Evolutionary conservation across 495 filamentous ascomycete genomes (phyloP), one percentile per base, ranked within the genome.

Genomic region (Penicillium maclennaniae): DNA sequence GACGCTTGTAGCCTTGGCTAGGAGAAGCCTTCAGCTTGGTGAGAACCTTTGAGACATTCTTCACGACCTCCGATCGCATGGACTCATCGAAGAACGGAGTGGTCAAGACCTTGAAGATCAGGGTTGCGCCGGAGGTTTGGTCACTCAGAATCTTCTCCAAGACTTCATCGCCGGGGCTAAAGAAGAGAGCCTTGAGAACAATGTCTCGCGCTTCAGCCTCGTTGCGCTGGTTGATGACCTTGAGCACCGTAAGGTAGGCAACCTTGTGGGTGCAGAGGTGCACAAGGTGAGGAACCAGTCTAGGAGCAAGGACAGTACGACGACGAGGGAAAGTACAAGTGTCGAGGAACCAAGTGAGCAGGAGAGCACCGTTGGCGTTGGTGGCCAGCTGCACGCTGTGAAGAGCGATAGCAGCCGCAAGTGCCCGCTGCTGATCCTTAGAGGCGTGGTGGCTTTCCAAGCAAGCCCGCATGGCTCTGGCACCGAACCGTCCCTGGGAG

Each of bases 241-340:
- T 98, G 46, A 98, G 75, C 17, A 98, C 93, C 2, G 93, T 98
- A 52, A 97, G 78, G 59, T 97, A 98, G 0, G 93, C 93, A 54
- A 98, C 93, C 77, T 98, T 98, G 75, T 98, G 93, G 0, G 93
- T 97, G 77, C 93, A 97, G 7, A 98, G 82, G 66, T 96, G 91
- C 27, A 96, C 92, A n/a, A 98, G 76, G 59, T 97, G 91, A 45
- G 93, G 92, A 42, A 98, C 89, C 26, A 98, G 85, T 62, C 91
- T 81, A 28, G 93, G 93, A 26, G 93, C 91, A 23, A 98, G 83
- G 19, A 97, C 92, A 15, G 88, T 93, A 49, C 95, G 88, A 51
- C 93, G 87, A 55, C 86, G 84, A 49, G 92, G 89, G 77, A 97
- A 96, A 26, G 86, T 97, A 79, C 93, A 98, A 3, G 95, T 98